A percentile compares a stretch with the other conserved stretches of the same genome.
phyloP scores from a whole-genome alignment of 2,329 filamentous ascomycete genomes.

The Huntiella omanensis region DNA sequence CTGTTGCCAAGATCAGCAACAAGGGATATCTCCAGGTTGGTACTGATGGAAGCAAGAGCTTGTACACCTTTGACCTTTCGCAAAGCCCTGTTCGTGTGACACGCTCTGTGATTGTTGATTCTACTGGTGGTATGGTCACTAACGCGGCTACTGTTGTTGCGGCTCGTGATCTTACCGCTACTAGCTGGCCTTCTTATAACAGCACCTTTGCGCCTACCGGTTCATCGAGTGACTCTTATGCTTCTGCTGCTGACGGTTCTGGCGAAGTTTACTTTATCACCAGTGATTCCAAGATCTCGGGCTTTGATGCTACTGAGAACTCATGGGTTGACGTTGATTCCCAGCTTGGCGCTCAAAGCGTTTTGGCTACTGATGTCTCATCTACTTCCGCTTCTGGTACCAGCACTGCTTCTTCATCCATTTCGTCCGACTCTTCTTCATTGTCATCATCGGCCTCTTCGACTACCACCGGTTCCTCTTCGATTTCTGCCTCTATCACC shows the following conservation, averaged over 20 bases:
- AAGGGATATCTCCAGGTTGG: constrained; percentile 50
- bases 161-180: constrained; percentile 24
- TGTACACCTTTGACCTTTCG: constrained; percentile 62
- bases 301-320: constrained; percentile 63
- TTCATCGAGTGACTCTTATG: constrained; percentile 45
- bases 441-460: constrained; percentile 15
- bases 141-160: constrained; percentile 24
- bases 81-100: constrained; percentile 57
- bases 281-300: constrained; percentile 46
- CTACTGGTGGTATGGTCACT: constrained; percentile 33
- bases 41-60: constrained; percentile 56
- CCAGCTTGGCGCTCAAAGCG: constrained; percentile 34
- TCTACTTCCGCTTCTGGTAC: constrained; percentile 16
- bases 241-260: constrained; percentile 46
- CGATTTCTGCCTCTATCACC: constrained; percentile 15
- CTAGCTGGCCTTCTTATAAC: constrained; percentile 65
- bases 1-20: constrained; percentile 39
- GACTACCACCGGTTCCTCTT: constrained; percentile 12
- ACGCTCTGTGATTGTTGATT: constrained; percentile 46
- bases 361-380: constrained; percentile 18
- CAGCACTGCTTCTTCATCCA: constrained; percentile 15
- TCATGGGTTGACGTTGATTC: constrained; percentile 56
- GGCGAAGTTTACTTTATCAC: constrained; percentile 64
- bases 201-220: constrained; percentile 45
- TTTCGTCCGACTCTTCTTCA: constrained; percentile 14